A percentile compares a stretch with the other conserved stretches of the same genome.
These are phyloP conservation scores for Aspergillus egyptiacus DNA, from an alignment of 495 filamentous ascomycete species.

Conservation along the genomic window DNA sequence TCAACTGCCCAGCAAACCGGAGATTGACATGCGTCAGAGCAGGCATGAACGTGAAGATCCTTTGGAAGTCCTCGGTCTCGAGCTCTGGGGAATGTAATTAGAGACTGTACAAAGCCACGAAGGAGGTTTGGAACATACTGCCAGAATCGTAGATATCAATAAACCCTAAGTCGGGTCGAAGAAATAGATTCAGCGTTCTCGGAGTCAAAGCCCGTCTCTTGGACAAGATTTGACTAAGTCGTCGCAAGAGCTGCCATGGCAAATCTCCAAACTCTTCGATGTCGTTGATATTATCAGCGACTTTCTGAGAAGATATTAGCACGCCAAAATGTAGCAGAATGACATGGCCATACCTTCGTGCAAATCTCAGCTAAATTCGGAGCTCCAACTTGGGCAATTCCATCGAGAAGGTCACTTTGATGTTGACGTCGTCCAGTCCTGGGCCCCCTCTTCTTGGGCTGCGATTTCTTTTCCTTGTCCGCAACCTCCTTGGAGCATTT, in stretches of 20 bases:
- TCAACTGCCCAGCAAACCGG: constrained; percentile 79
- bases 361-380: constrained; percentile 71
- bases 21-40: constrained; percentile 62
- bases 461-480: constrained; percentile 57
- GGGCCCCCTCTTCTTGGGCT: constrained; percentile 51
- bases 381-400: constrained; percentile 60
- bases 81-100: constrained; percentile 46
- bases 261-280: constrained; percentile 81
- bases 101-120: neutral
- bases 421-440: constrained; percentile 57
- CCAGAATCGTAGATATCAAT: constrained; percentile 78
- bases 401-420: constrained; percentile 75
- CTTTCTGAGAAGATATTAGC: constrained; percentile 42
- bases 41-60: constrained; percentile 72
- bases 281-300: constrained; percentile 74
- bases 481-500: constrained; percentile 76
- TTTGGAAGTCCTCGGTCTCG: constrained; percentile 64
- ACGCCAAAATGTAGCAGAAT: neutral
- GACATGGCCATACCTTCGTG: constrained; percentile 50
- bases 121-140: constrained; percentile 36
- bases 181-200: constrained; percentile 66
- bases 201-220: constrained; percentile 69
- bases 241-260: constrained; percentile 59
- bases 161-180: constrained; percentile 58
- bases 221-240: constrained; percentile 73